Evolutionary conservation across 441 rosid species (phyloP).

Genomic region (Corymbia calophylla): DNA sequence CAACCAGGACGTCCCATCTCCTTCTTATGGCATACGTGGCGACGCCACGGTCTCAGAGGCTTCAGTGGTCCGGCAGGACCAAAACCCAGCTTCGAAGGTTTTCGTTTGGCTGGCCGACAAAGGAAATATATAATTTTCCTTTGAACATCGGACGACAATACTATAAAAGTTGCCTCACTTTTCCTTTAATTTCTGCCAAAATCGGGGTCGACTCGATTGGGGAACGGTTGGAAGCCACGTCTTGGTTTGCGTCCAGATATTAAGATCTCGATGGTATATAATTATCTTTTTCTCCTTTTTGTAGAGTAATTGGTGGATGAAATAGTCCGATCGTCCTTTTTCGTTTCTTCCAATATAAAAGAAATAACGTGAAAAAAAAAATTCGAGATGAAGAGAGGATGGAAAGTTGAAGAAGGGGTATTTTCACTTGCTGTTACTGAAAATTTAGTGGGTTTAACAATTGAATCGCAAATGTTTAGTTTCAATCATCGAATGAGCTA

Average conservation of each 20-base stretch:
- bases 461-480: not conserved
- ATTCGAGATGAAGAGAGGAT: not conserved
- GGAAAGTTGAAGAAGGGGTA: not conserved
- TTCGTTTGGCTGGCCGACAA: not conserved
- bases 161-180: not conserved
- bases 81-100: not conserved
- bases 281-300: not conserved
- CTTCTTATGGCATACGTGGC: not conserved
- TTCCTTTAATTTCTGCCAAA: not conserved
- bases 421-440: not conserved
- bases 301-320: not conserved
- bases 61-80: not conserved
- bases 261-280: not conserved
- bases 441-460: not conserved
- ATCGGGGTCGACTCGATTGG: not conserved
- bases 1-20: not conserved
- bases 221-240: not conserved
- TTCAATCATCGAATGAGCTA: not conserved
- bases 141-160: not conserved
- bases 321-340: not conserved
- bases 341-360: not conserved
- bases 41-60: not conserved
- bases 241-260: not conserved
- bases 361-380: not conserved
- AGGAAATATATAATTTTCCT: not conserved